A percentile compares a stretch with the other conserved stretches of the same genome.
phyloP scores from a whole-genome alignment of 108 stramenopile genomes.

The Cyclotella sp. region DNA sequence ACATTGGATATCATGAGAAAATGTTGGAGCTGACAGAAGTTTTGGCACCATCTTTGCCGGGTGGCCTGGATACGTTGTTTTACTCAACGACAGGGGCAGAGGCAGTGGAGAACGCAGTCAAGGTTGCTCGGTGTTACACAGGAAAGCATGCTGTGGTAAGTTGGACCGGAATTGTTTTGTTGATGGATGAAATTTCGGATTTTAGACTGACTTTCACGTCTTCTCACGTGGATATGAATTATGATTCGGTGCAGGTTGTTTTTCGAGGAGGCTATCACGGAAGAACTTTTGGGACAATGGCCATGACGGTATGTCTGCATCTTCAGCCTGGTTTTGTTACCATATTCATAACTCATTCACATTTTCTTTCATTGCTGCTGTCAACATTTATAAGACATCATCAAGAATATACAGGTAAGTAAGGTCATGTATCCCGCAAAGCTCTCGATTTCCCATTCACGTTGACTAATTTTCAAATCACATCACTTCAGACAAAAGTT shows the following conservation, averaged over 20 bases:
- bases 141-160: conserved; percentile 61
- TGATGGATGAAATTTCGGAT: background rate
- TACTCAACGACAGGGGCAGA: conserved; percentile 76
- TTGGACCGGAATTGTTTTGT: background rate
- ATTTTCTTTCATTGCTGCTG: background rate
- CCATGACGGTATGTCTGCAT: conserved; percentile 58
- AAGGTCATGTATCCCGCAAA: background rate
- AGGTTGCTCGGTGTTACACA: conserved; percentile 71
- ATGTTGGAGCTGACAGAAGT: conserved; percentile 65
- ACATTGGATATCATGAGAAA: conserved; percentile 58
- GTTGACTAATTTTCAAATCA: no score
- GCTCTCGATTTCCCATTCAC: background rate
- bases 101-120: conserved; percentile 76
- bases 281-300: conserved; percentile 74
- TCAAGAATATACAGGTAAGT: conserved; percentile 42
- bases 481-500: conserved; percentile 24
- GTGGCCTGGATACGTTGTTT: conserved; percentile 60
- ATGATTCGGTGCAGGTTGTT: conserved; percentile 15
- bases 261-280: conserved; percentile 76
- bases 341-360: no score
- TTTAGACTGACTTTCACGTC: background rate
- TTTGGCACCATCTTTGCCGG: conserved; percentile 35
- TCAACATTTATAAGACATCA: conserved; percentile 23
- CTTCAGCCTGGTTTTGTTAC: background rate
- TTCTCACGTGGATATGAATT: background rate